phyloP scores from a whole-genome alignment of 768 basidiomycete genomes.

The Russula olivacea region DNA sequence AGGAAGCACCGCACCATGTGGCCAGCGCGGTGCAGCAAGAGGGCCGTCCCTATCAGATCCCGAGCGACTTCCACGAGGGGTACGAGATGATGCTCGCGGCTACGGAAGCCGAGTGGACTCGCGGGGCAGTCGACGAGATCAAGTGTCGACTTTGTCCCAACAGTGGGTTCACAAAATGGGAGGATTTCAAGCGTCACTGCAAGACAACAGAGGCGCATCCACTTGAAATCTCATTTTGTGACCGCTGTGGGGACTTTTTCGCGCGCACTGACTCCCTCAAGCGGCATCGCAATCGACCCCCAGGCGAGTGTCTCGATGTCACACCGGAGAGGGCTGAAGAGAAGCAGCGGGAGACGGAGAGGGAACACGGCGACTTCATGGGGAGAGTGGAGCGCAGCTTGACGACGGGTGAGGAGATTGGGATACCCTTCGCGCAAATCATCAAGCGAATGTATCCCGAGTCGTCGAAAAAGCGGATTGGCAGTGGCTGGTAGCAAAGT shows the following conservation, averaged over 20 bases:
- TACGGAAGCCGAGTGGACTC: neutral
- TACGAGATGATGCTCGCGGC: neutral
- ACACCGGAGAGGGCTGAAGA: neutral
- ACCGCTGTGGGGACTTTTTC: conserved; percentile 1
- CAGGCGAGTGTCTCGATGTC: neutral
- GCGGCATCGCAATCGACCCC: neutral
- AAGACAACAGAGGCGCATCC: no score
- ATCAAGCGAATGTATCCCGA: neutral
- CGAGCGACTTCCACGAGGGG: neutral
- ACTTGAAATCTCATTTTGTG: neutral
- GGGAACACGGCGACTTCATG: neutral
- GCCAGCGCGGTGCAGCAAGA: neutral
- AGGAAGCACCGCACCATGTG: neutral
- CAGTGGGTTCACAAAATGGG: no score
- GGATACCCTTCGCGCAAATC: neutral
- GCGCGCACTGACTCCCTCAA: neutral
- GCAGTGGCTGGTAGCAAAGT: neutral
- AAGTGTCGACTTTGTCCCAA: neutral
- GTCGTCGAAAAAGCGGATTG: neutral
- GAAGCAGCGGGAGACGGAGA: neutral
- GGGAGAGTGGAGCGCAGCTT: neutral
- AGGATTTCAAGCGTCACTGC: no score
- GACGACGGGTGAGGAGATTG: neutral
- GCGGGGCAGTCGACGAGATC: neutral
- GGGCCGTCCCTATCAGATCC: neutral